Percentiles rank a stretch among this genome's conserved stretches.
phyloP scores from a whole-genome alignment of 805 yeast species.

The Millerozyma miso region DNA sequence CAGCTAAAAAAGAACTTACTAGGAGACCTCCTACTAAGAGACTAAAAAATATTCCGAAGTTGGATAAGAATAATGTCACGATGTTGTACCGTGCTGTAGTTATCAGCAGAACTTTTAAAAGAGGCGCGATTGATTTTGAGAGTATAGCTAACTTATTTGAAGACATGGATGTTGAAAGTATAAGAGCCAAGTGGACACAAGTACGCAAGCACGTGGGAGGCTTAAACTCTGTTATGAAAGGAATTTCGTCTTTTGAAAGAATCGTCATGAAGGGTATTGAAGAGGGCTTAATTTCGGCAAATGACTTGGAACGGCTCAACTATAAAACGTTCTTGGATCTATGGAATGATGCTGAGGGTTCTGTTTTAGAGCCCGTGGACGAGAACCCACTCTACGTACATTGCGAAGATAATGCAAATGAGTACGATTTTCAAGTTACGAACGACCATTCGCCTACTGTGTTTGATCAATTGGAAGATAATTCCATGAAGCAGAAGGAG shows the following conservation, averaged over 20 bases:
- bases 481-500: conserved; percentile 72
- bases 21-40: conserved; percentile 7
- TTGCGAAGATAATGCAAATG: conserved; percentile 45
- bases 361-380: conserved; percentile 23
- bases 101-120: conserved; percentile 57
- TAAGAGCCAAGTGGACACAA: conserved; percentile 67
- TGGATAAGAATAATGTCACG: conserved; percentile 47
- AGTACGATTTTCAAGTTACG: conserved; percentile 25
- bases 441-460: conserved; percentile 15
- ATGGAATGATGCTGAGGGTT: conserved; percentile 59
- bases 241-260: conserved; percentile 64
- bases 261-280: conserved; percentile 57
- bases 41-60: conserved; percentile 13
- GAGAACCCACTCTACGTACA: conserved; percentile 36
- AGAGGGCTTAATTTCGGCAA: conserved; percentile 46
- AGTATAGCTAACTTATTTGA: conserved; percentile 49
- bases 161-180: conserved; percentile 36
- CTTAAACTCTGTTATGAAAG: conserved; percentile 49
- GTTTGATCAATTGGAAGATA: conserved; percentile 45
- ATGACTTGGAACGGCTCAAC: conserved; percentile 50
- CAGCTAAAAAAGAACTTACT: conserved; percentile 4
- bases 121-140: conserved; percentile 62
- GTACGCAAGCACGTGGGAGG: conserved; percentile 50
- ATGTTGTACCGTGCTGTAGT: conserved; percentile 61
- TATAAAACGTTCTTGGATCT: conserved; percentile 49